These are phyloP conservation scores for Corchorus olitorius DNA, from an alignment of 345 rosid species.

Conservation along the genomic window DNA sequence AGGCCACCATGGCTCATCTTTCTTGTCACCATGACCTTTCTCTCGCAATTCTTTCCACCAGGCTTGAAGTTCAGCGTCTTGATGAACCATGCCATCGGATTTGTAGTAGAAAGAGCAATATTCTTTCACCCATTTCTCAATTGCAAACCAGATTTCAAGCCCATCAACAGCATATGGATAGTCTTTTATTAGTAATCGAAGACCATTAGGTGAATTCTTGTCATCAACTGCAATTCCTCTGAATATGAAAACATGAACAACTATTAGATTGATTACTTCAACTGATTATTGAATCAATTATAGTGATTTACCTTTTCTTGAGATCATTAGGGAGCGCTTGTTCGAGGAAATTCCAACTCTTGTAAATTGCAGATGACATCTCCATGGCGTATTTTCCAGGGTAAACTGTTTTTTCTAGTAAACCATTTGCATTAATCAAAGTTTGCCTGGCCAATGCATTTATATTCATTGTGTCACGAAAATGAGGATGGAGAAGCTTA, in stretches of 20 bases:
- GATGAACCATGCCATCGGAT: slow-evolving; percentile 48
- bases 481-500: slow-evolving; percentile 85
- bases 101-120: slow-evolving; percentile 72
- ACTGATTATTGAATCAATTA: background rate
- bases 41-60: slow-evolving; percentile 80
- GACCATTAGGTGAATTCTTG: slow-evolving; percentile 37
- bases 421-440: slow-evolving; percentile 68
- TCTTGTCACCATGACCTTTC: slow-evolving; percentile 76
- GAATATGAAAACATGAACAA: background rate
- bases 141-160: slow-evolving; percentile 80
- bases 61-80: slow-evolving; percentile 67
- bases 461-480: slow-evolving; percentile 81
- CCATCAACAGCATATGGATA: slow-evolving; percentile 93
- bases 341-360: slow-evolving; percentile 62
- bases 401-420: slow-evolving; percentile 51
- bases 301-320: slow-evolving; percentile 15
- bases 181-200: slow-evolving; percentile 71
- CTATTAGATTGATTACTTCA: background rate
- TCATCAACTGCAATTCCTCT: slow-evolving; percentile 76
- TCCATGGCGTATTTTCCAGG: slow-evolving; percentile 50
- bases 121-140: slow-evolving; percentile 68
- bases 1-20: slow-evolving; percentile 78
- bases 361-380: slow-evolving; percentile 52
- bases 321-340: slow-evolving; percentile 67
- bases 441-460: slow-evolving; percentile 77